Percentiles rank a stretch among this genome's conserved stretches.
Evolutionary conservation across 345 rosid species (phyloP).

Genomic region (Lumnitzera racemosa): DNA sequence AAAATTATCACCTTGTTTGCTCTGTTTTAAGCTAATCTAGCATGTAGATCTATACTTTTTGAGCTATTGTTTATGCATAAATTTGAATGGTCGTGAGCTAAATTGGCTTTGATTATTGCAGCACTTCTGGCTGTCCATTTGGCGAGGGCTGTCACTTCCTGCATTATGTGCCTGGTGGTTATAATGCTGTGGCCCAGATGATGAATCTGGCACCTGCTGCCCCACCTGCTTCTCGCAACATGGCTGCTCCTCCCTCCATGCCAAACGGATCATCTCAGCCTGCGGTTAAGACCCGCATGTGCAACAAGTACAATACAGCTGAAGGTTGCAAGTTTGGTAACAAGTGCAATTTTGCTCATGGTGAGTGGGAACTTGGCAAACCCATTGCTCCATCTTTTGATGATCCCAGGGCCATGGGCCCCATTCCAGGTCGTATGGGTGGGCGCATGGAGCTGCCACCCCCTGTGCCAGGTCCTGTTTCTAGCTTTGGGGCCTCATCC

Average conservation of each 20-base stretch:
- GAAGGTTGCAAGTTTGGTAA: constrained; percentile 80
- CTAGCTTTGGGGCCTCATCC: constrained; percentile 73
- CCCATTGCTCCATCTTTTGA: constrained; percentile 37
- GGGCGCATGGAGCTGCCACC: constrained; percentile 33
- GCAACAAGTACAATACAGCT: constrained; percentile 47
- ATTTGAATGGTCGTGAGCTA: no score
- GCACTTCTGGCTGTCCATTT: constrained; percentile 86
- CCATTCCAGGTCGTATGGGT: constrained; percentile 34
- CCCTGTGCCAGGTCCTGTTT: constrained; percentile 34
- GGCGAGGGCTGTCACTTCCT: constrained; percentile 89
- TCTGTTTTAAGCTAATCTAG: neutral
- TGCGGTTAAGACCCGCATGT: constrained; percentile 43
- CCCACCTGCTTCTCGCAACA: constrained; percentile 42
- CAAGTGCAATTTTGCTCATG: constrained; percentile 69
- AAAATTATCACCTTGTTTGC: no score
- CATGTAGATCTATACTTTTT: neutral
- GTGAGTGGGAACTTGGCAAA: constrained; percentile 69
- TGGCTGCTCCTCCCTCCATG: constrained; percentile 22
- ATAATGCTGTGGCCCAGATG: constrained; percentile 73
- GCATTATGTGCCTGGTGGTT: constrained; percentile 81
- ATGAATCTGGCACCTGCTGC: constrained; percentile 46
- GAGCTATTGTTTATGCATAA: constrained; percentile 1
- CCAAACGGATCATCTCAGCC: constrained; percentile 32
- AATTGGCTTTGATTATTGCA: constrained; percentile 23
- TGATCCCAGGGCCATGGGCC: constrained; percentile 38